These are phyloP conservation scores for Metschnikowia arizonensis DNA, from an alignment of 805 yeast species.

Conservation along the genomic window DNA sequence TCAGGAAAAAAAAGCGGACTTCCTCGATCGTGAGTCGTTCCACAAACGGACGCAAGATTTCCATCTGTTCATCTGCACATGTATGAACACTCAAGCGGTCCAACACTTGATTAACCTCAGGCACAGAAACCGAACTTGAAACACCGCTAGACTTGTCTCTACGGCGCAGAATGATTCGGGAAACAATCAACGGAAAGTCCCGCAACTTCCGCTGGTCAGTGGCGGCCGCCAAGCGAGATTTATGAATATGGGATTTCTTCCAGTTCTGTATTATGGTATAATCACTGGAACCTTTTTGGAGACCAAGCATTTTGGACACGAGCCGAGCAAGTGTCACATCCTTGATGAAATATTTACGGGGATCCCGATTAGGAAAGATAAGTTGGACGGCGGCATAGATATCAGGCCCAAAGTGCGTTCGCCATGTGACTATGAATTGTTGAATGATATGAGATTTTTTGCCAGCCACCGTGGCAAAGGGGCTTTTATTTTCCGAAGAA, in stretches of 20 bases:
- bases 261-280: slow-evolving; percentile 40
- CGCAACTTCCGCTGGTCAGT: slow-evolving; percentile 27
- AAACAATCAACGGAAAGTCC: slow-evolving; percentile 46
- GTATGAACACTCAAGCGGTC: slow-evolving; percentile 27
- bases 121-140: slow-evolving; percentile 21
- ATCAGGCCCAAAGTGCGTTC: slow-evolving; percentile 41
- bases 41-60: slow-evolving; percentile 47
- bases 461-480: slow-evolving; percentile 16
- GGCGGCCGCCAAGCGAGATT: slow-evolving; percentile 42
- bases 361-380: slow-evolving; percentile 60
- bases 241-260: slow-evolving; percentile 35
- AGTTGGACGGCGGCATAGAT: slow-evolving; percentile 65
- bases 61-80: slow-evolving; percentile 35
- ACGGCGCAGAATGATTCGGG: slow-evolving; percentile 48
- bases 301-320: slow-evolving; percentile 46
- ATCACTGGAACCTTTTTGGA: slow-evolving; percentile 61
- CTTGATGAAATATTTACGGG: slow-evolving; percentile 56
- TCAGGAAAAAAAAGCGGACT: slow-evolving; percentile 63
- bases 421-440: slow-evolving; percentile 29
- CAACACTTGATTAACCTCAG: slow-evolving; percentile 28
- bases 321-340: slow-evolving; percentile 56
- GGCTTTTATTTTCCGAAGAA: slow-evolving; percentile 18
- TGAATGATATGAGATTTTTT: slow-evolving; percentile 20
- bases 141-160: slow-evolving; percentile 43
- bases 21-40: slow-evolving; percentile 57